A percentile compares a stretch with the other conserved stretches of the same genome.
These are phyloP conservation scores for Bromus sterilis DNA, from an alignment of 176 grass and related monocot species.

Conservation along the genomic window DNA sequence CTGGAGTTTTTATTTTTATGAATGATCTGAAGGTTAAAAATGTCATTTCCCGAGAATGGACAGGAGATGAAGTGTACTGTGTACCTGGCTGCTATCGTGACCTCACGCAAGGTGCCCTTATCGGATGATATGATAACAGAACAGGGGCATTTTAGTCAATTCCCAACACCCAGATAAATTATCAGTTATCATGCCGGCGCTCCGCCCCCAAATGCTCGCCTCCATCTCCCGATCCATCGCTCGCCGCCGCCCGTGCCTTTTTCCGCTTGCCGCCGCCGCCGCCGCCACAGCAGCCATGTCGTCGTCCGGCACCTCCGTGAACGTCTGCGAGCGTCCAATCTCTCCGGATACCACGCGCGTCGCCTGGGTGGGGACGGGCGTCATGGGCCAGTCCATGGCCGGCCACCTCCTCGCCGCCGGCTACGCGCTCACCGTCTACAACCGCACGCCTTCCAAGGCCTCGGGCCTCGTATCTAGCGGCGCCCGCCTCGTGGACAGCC, in stretches of 20 bases:
- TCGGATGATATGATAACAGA: not conserved
- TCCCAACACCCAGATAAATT: not conserved
- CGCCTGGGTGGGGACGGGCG: constrained; percentile 87
- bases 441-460: constrained; percentile 66
- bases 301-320: constrained; percentile 16
- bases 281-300: constrained; percentile 34
- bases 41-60: not conserved
- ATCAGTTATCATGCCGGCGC: not conserved
- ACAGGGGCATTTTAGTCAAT: constrained; percentile 16
- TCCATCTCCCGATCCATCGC: constrained; percentile 26
- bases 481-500: constrained; percentile 38
- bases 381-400: constrained; percentile 96
- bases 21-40: not conserved
- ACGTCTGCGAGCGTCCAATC: constrained; percentile 9
- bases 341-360: constrained; percentile 47
- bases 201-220: constrained; percentile 28
- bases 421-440: constrained; percentile 79
- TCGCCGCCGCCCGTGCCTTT: constrained; percentile 11
- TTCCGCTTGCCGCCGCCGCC: not conserved
- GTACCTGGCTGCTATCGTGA: not conserved
- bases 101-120: constrained; percentile 9
- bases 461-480: constrained; percentile 53
- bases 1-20: too few relatives aligned
- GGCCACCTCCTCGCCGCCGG: constrained; percentile 75
- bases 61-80: too few relatives aligned